Conservation (phyloP, 441 rosid genomes). For the Arabidopsis lyrata region DNA sequence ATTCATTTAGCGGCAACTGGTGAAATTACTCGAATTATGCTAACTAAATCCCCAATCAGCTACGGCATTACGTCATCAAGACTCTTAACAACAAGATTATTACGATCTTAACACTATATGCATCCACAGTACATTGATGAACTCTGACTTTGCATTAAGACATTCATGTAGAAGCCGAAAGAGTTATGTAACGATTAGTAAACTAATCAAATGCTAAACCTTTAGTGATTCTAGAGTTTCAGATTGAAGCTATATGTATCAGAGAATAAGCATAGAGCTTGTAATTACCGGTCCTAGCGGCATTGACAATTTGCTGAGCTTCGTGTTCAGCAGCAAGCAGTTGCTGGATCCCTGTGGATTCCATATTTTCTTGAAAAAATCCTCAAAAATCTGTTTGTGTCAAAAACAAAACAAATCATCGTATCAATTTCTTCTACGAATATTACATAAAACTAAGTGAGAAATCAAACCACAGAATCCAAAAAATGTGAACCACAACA, state of each 20-base stretch:
- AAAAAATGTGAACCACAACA: not conserved
- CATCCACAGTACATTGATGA: not conserved
- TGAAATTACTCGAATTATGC: not conserved
- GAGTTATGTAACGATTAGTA: not conserved
- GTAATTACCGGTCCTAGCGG: constrained; percentile 66
- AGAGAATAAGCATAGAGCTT: not conserved
- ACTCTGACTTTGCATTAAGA: constrained; percentile 2
- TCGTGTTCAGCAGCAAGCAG: constrained; percentile 94
- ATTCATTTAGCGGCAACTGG: not conserved
- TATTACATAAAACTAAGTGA: not conserved
- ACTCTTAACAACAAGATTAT: not conserved
- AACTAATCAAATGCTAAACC: constrained; percentile 1
- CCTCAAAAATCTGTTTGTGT: constrained; percentile 4
- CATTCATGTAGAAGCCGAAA: not conserved
- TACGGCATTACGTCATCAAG: not conserved
- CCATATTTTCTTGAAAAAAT: constrained; percentile 52
- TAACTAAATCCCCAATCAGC: not conserved
- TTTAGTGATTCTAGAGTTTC: not conserved
- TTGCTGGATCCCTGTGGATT: constrained; percentile 81
- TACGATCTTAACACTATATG: not conserved
- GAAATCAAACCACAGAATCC: not conserved
- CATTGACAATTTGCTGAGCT: constrained; percentile 88
- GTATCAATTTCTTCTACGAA: too few relatives aligned
- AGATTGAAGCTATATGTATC: not conserved
- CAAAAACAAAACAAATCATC: not conserved